Evolutionary conservation across 805 yeast genomes (phyloP), one percentile per base, ranked within the genome.

Genomic region (Cyberlindnera maclurae): DNA sequence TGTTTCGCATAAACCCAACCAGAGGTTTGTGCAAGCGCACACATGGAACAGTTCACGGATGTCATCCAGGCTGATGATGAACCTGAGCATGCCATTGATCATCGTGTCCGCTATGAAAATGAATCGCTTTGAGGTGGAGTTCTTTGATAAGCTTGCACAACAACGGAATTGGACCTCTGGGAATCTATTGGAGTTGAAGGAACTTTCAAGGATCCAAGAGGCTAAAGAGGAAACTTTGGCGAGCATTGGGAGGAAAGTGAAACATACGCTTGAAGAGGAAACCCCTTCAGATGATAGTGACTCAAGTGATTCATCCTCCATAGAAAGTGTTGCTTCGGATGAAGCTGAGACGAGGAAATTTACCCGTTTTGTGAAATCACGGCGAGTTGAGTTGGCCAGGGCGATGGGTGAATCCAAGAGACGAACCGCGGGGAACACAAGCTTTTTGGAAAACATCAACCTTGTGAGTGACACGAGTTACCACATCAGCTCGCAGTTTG

Each of bases 1-100:
- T 5, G 67, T 74, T 3, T 74, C 81, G 12, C 69, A 80, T 1
- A 77, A 77, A 44, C 77, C 77, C 15, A 52, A 50, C 15, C 44
- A 49, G 5, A 56, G 51, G 31, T 58, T 71, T 31, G 60, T 65
- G 13, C 78, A 82, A 3, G 63, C 76, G 17, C 63, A 71, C 41
- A 68, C 80, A 17, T 76, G 87, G 82, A 62, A 62, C 30, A 73
- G 82, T 5, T 71, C 79, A 24, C 73, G 81, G 46, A 59, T 82
- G 29, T 71, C 82, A 17, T 85, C 79, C 52, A 62, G 84, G 35
- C 63, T 80, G 33, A 82, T 81, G 22, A 77, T 75, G 50, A 73
- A 72, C 49, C 77, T 70, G 47, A 77, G 79, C 4, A 68, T 79
- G 12, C 88, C 89, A 0, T 72, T 77, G n/a, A 67, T 81, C 17